A percentile compares a stretch with the other conserved stretches of the same genome.
Evolutionary conservation across 2,329 filamentous ascomycete species (phyloP).

Genomic region (Pyrenochaeta sp.): DNA sequence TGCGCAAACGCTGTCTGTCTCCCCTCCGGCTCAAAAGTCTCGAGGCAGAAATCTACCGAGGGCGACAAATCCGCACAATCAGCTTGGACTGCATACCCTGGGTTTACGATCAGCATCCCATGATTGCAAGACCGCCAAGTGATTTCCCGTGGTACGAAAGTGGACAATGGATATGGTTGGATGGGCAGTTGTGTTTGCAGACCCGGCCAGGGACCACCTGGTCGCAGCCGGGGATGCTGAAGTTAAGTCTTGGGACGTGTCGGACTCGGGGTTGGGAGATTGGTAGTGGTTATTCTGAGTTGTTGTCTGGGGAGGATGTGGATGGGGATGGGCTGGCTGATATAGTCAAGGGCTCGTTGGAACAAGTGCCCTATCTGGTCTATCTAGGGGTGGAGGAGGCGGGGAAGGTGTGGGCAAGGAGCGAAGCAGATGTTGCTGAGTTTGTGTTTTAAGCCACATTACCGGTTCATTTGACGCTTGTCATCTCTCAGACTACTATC

Average conservation of each 20-base stretch:
- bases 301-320: background rate
- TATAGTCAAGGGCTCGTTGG: slow-evolving; percentile 4
- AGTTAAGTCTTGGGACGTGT: background rate
- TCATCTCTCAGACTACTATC: too few species aligned
- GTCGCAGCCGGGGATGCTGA: slow-evolving; percentile 7
- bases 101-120: slow-evolving; percentile 23
- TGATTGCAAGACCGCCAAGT: slow-evolving; percentile 2
- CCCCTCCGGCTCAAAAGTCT: slow-evolving; percentile 13
- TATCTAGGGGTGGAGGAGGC: slow-evolving; percentile 18
- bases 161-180: slow-evolving; percentile 8
- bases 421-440: background rate
- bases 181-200: slow-evolving; percentile 6
- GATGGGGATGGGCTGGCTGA: background rate
- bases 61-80: slow-evolving; percentile 22
- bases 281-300: background rate
- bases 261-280: too few species aligned
- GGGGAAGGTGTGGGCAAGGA: background rate
- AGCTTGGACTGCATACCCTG: slow-evolving; percentile 29
- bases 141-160: slow-evolving; percentile 25
- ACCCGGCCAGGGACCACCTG: slow-evolving; percentile 2
- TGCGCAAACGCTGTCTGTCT: slow-evolving; percentile 22
- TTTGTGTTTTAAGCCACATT: background rate
- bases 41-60: slow-evolving; percentile 15
- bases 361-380: slow-evolving; percentile 15
- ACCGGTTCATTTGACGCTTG: too few species aligned